A percentile compares a stretch with the other conserved stretches of the same genome.
Evolutionary conservation across 768 basidiomycete genomes (phyloP).

Genomic region (Leccinum incarnatum): DNA sequence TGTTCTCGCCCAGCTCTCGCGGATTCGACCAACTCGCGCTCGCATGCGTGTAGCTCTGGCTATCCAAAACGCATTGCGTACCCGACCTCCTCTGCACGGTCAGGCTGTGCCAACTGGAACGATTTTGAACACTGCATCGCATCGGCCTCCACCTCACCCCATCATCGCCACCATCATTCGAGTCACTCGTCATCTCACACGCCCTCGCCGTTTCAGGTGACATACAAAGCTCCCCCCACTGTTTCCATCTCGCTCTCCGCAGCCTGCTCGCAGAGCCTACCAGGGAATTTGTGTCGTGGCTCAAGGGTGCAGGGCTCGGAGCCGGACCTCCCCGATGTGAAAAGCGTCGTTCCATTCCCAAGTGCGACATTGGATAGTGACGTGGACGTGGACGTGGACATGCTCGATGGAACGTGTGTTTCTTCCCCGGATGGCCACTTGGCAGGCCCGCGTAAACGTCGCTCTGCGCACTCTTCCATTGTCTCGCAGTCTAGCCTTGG

Average conservation of each 20-base stretch:
- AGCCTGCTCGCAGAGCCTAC: constrained; percentile 24
- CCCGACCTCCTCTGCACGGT: constrained; percentile 20
- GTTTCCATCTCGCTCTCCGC: constrained; percentile 39
- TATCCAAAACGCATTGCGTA: constrained; percentile 12
- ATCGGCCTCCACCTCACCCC: background rate
- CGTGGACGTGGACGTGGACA: constrained; percentile 23
- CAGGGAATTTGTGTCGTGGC: background rate
- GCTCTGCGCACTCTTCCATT: constrained; percentile 32
- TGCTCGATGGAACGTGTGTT: constrained; percentile 28
- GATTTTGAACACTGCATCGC: constrained; percentile 2
- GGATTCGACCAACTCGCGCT: constrained; percentile 27
- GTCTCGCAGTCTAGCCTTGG: constrained; percentile 18
- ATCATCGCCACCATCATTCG: constrained; percentile 9
- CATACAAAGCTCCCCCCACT: constrained; percentile 38
- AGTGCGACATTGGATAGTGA: constrained; percentile 24
- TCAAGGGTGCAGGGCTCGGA: constrained; percentile 10
- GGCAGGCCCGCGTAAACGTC: constrained; percentile 29
- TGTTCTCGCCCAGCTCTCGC: constrained; percentile 20
- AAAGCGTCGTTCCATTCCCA: constrained; percentile 38
- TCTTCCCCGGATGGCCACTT: background rate
- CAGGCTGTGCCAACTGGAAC: constrained; percentile 9
- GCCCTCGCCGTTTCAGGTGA: constrained; percentile 19
- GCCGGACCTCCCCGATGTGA: constrained; percentile 29
- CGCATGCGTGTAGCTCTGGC: constrained; percentile 1
- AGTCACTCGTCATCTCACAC: background rate